Evolutionary conservation across 768 basidiomycete genomes (phyloP).

Genomic region (Paxillus ammoniavirescens): DNA sequence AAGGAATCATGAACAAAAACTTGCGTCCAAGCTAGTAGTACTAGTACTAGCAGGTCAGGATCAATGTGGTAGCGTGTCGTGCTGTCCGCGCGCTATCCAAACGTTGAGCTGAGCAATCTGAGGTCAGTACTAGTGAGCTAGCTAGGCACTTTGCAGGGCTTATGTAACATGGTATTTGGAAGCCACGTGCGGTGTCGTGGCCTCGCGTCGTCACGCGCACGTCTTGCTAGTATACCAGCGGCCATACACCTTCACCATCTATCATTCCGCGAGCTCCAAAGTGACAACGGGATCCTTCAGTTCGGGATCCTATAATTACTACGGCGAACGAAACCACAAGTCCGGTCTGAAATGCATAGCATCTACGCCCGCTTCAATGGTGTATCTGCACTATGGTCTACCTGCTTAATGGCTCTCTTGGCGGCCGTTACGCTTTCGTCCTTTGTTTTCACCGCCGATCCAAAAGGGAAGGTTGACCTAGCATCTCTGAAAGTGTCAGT

Average conservation of each 20-base stretch:
- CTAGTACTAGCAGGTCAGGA: no score
- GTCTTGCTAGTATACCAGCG: background rate
- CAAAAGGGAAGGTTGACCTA: conserved; percentile 57
- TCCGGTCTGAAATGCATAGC: conserved; percentile 55
- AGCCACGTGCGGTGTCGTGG: background rate
- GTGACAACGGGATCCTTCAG: background rate
- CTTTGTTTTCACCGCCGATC: conserved; percentile 56
- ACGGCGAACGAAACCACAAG: background rate
- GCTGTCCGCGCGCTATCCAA: no score
- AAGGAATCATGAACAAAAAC: no score
- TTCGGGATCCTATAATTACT: background rate
- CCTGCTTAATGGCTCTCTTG: conserved; percentile 71
- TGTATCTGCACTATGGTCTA: conserved; percentile 68
- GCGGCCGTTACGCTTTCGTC: conserved; percentile 73
- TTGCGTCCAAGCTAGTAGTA: no score
- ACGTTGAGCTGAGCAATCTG: no score
- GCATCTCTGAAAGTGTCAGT: conserved; percentile 77
- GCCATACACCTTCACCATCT: background rate
- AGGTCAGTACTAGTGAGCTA: background rate
- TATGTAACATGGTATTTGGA: background rate
- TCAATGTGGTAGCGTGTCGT: no score
- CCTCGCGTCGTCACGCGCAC: background rate
- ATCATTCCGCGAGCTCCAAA: background rate
- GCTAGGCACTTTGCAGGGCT: background rate
- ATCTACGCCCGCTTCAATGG: conserved; percentile 72